Conservation (phyloP, 2,329 filamentous ascomycete genomes). For the Penicillium brevicompactum region DNA sequence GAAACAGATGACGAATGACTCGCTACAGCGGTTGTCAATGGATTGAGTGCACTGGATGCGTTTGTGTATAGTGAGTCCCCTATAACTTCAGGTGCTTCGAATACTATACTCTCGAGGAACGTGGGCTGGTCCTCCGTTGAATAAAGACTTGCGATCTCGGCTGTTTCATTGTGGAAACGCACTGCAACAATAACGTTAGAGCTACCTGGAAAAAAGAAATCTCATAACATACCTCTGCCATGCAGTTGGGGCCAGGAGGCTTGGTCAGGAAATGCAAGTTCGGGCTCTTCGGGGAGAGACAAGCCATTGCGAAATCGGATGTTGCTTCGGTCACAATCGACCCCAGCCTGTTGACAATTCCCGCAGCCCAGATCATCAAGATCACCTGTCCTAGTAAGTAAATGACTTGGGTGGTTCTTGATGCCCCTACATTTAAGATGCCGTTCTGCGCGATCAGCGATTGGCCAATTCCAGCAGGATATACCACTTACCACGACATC, state of each 20-base stretch:
- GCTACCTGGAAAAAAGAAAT: not conserved
- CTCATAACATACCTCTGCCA: slow-evolving; percentile 14
- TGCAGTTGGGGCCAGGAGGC: slow-evolving; percentile 16
- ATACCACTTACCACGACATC: slow-evolving; percentile 26
- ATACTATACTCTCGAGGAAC: not conserved
- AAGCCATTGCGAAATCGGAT: slow-evolving; percentile 26
- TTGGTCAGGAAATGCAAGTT: slow-evolving; percentile 18
- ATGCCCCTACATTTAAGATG: slow-evolving; percentile 26
- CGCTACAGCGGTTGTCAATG: not conserved
- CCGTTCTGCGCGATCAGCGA: slow-evolving; percentile 13
- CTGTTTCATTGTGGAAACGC: slow-evolving; percentile 27
- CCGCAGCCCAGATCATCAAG: slow-evolving; percentile 13
- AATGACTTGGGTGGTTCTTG: not conserved
- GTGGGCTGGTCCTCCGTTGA: not conserved
- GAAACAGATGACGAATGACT: slow-evolving; percentile 4
- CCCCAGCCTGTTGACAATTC: slow-evolving; percentile 18
- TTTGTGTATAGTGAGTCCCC: not conserved
- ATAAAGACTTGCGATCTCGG: slow-evolving; percentile 18
- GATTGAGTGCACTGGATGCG: not conserved
- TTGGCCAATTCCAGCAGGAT: not conserved
- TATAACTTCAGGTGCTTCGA: not conserved
- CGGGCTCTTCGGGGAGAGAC: slow-evolving; percentile 9
- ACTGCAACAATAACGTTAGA: slow-evolving; percentile 11
- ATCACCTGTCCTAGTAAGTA: slow-evolving; percentile 20
- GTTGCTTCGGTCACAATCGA: slow-evolving; percentile 22